Conservation (phyloP, 331 rosid genomes). For the Saraca asoca region DNA sequence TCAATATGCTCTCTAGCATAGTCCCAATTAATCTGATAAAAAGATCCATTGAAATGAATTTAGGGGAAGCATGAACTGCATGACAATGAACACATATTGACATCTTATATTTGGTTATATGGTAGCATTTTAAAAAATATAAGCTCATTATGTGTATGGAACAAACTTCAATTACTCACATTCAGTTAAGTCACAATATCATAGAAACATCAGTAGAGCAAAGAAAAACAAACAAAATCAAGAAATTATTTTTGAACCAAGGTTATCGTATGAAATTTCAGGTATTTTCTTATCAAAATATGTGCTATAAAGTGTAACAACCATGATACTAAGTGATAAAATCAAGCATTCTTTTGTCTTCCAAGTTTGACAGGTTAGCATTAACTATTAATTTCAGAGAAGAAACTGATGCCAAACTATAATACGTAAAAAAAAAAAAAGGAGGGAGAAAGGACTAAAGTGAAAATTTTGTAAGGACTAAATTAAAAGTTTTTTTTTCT, state of each 20-base stretch:
- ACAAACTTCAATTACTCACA: slow-evolving; percentile 1
- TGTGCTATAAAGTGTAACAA: neutral
- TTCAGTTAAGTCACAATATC: neutral
- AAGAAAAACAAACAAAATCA: slow-evolving; percentile 8
- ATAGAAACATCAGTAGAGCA: slow-evolving; percentile 9
- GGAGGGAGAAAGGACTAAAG: too few species aligned
- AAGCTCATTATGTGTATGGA: slow-evolving; percentile 1
- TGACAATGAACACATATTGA: neutral
- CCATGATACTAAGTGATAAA: neutral
- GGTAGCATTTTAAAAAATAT: slow-evolving; percentile 3
- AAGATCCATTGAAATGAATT: neutral
- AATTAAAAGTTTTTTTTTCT: too few species aligned
- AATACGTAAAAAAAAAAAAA: too few species aligned
- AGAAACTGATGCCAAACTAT: slow-evolving; percentile 3
- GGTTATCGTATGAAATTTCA: neutral
- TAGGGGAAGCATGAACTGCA: neutral
- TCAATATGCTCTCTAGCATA: slow-evolving; percentile 64
- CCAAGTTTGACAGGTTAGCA: slow-evolving; percentile 4
- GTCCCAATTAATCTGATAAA: slow-evolving; percentile 52
- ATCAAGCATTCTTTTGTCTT: neutral
- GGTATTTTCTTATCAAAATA: neutral
- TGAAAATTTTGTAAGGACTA: too few species aligned
- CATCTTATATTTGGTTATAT: neutral
- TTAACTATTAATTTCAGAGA: neutral
- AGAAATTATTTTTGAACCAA: neutral